Base-by-base conservation (phyloP, 768 basidiomycete species). In the Punctularia strigosozonata region DNA sequence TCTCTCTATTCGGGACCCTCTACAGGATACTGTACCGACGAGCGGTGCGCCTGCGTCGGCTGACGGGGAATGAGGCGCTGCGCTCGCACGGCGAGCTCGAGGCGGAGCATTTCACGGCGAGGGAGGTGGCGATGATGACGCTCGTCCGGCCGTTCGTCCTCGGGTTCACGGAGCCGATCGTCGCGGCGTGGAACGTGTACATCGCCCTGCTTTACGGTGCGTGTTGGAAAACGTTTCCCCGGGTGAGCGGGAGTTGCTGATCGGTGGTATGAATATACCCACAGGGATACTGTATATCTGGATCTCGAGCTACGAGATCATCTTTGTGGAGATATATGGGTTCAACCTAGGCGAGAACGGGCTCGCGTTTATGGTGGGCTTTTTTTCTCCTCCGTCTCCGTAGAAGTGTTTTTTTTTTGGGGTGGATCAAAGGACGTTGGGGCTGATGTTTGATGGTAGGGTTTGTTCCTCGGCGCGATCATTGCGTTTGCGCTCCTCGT, bases 221-320 rank as follows among this genome's bases (percentile, higher is more conserved):
- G n/a, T n/a, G n/a, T n/a, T n/a, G n/a, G n/a, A n/a, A n/a, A n/a
- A n/a, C n/a, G n/a, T n/a, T n/a, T n/a, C n/a, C n/a, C n/a, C n/a
- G n/a, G n/a, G n/a, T n/a, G n/a, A n/a, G n/a, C n/a, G n/a, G n/a
- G n/a, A n/a, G n/a, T n/a, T n/a, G n/a, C n/a, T n/a, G n/a, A n/a
- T n/a, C n/a, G n/a, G n/a, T n/a, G n/a, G n/a, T n/a, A n/a, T n/a
- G n/a, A n/a, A n/a, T n/a, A n/a, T n/a, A n/a, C n/a, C n/a, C n/a
- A n/a, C n/a, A n/a, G 57, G 50, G 17, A 39, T 60, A 22, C 50
- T 56, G n/a, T 56, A 56, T 48, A 47, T 59, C 31, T 61, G 54
- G 56, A 59, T 60, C 37, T 54, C 59, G 37, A 53, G 56, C 1
- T 61, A 60, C 46, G 10, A 10, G 12, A 12, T 34, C 33, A 19